A percentile compares a stretch with the other conserved stretches of the same genome.
Evolutionary conservation across 495 filamentous ascomycete species (phyloP).

Genomic region (Aspergillus nanangensis): DNA sequence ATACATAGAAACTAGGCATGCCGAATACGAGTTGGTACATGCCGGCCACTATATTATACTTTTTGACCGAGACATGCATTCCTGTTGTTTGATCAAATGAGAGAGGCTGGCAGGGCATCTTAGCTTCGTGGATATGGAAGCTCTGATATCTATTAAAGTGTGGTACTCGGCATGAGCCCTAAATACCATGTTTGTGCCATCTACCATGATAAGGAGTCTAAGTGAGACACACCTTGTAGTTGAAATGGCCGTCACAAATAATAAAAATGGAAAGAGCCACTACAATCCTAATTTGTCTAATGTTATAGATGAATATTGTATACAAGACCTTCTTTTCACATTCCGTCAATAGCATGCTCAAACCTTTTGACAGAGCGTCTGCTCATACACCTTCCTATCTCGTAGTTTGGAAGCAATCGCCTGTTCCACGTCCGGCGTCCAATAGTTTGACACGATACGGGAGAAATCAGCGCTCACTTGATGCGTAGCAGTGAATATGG

Average conservation of each 20-base stretch:
- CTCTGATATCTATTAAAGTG: too few relatives aligned
- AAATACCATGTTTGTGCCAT: too few relatives aligned
- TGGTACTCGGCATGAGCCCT: too few relatives aligned
- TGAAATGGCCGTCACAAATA: too few relatives aligned
- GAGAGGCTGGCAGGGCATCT: not conserved
- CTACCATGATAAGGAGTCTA: too few relatives aligned
- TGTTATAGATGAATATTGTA: too few relatives aligned
- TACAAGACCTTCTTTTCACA: too few relatives aligned
- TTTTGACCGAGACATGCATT: not conserved
- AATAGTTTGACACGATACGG: not conserved
- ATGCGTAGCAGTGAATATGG: not conserved
- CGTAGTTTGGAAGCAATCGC: not conserved
- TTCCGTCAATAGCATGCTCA: not conserved
- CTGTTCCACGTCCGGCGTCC: not conserved
- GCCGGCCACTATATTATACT: not conserved
- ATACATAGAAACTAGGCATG: not conserved
- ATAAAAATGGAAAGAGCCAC: too few relatives aligned
- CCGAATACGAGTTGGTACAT: not conserved
- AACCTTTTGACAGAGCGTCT: not conserved
- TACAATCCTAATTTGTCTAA: too few relatives aligned
- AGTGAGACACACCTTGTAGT: too few relatives aligned
- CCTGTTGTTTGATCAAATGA: not conserved
- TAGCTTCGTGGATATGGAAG: too few relatives aligned
- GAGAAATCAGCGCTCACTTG: not conserved
- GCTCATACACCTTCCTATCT: not conserved